These are phyloP conservation scores for Volutella citrinella DNA, from an alignment of 2,329 filamentous ascomycete species.

Conservation along the genomic window DNA sequence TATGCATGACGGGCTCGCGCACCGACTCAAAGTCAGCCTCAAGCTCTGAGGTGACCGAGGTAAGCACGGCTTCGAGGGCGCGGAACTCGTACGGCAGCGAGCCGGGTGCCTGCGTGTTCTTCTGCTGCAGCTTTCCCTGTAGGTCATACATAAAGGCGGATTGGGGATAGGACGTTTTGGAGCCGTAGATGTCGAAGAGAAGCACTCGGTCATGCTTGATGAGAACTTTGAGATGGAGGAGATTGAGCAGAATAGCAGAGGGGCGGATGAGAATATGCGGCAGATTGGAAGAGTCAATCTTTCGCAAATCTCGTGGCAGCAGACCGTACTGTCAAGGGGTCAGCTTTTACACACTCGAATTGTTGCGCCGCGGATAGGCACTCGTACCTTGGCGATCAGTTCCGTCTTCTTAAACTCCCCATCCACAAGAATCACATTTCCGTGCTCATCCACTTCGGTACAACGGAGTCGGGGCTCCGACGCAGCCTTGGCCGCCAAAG, in stretches of 20 bases:
- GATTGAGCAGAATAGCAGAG: slow-evolving; percentile 88
- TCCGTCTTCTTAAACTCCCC: slow-evolving; percentile 98
- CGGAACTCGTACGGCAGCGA: slow-evolving; percentile 92
- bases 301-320: slow-evolving; percentile 89
- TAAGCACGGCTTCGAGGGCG: slow-evolving; percentile 89
- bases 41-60: slow-evolving; percentile 86
- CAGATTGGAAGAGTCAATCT: slow-evolving; percentile 94
- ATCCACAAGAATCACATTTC: slow-evolving; percentile 87
- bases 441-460: slow-evolving; percentile 91
- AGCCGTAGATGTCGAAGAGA: slow-evolving; percentile 94
- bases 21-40: slow-evolving; percentile 95
- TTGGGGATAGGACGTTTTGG: slow-evolving; percentile 90
- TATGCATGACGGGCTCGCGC: slow-evolving; percentile 84
- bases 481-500: slow-evolving; percentile 70
- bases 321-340: slow-evolving; percentile 68
- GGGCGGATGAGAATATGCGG: slow-evolving; percentile 94
- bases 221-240: slow-evolving; percentile 92
- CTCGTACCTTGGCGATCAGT: slow-evolving; percentile 80
- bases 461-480: slow-evolving; percentile 85
- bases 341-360: slow-evolving; percentile 9
- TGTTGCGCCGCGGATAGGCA: too few relatives aligned
- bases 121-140: slow-evolving; percentile 86
- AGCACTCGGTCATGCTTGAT: slow-evolving; percentile 94
- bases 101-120: slow-evolving; percentile 54
- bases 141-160: slow-evolving; percentile 98